phyloP scores from a whole-genome alignment of 805 yeast species.

The Hanseniaspora lindneri region DNA sequence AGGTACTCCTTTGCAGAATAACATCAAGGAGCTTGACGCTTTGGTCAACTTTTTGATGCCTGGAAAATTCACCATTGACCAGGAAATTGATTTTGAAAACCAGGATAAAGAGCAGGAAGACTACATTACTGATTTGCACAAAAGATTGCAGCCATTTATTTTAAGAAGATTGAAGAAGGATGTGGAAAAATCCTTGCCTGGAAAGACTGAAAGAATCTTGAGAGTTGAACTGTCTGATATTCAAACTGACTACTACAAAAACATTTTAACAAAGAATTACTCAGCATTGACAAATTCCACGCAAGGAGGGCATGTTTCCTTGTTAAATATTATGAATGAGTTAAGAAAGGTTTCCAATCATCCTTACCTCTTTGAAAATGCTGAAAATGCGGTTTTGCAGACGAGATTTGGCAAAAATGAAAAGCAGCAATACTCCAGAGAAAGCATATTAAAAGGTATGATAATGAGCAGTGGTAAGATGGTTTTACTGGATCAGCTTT shows the following conservation, averaged over 20 bases:
- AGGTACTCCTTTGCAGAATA: conserved; percentile 96
- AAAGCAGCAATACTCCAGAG: conserved; percentile 49
- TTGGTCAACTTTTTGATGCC: conserved; percentile 93
- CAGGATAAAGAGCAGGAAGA: conserved; percentile 80
- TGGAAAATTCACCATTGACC: conserved; percentile 77
- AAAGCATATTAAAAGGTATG: conserved; percentile 73
- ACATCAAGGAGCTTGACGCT: conserved; percentile 90
- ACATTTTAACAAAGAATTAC: conserved; percentile 84
- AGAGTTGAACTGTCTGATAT: conserved; percentile 90
- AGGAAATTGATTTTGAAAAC: conserved; percentile 87
- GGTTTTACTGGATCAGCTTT: conserved; percentile 85
- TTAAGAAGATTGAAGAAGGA: conserved; percentile 89
- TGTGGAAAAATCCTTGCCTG: conserved; percentile 92
- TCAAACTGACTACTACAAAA: conserved; percentile 90
- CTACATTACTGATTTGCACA: conserved; percentile 76
- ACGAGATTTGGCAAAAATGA: conserved; percentile 40
- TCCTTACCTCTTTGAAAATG: conserved; percentile 88
- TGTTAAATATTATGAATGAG: conserved; percentile 87
- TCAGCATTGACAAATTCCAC: conserved; percentile 80
- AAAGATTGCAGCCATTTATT: conserved; percentile 79
- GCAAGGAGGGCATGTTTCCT: conserved; percentile 64
- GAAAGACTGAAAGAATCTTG: conserved; percentile 87
- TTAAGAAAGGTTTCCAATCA: conserved; percentile 94
- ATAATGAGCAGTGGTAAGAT: conserved; percentile 97
- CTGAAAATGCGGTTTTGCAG: conserved; percentile 63